Base-by-base conservation (phyloP, 345 rosid species). In the Brassica cretica region DNA sequence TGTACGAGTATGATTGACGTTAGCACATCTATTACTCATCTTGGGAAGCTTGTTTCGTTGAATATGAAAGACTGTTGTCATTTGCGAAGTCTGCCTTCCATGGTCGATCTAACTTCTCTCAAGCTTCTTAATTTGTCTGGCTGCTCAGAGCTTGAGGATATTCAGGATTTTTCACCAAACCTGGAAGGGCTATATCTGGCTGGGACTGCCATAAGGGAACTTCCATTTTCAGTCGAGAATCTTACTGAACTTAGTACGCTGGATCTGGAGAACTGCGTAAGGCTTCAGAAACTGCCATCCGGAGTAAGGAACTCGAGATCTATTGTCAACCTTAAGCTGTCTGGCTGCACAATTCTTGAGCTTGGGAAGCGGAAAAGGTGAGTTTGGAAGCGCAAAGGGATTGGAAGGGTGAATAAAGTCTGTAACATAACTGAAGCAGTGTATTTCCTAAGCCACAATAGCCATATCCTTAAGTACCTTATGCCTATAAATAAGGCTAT, bases 11-110 rank as follows among this genome's bases (percentile, higher is more conserved):
- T 78, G 3, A 39, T 72, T 72, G 72, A 78, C 12, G 2, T 59
- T 11, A 72, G 77, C 32, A 64, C 68, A 66, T 72, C 77, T 5
- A 21, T 78, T 58, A 9, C 64, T 72, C 24, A 1, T 4, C 2
- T 14, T 59, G 62, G 32, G 63, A 66, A 72, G 63, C 77, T 78
- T 65, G 55, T 78, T 41, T 78, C 76, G 6, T 66, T 78, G 29
- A 66, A 59, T 66, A 66, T 78, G 81, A 72, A 78, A 66, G 56
- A 66, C 8, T 78, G 77, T 7, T 65, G 19, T 58, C 55, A 1
- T 14, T 29, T 78, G 73, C 24, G 1, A 67, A 72, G 1, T 21
- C 0, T 72, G 24, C 25, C 82, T 30, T 0, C 32, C 6, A 60
- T 72, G 64, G 5, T 11, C 10, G 12, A 46, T 6, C 30, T 78